Evolutionary conservation across 352 stramenopile species (phyloP).

Genomic region (Phytophthora nicotianae): DNA sequence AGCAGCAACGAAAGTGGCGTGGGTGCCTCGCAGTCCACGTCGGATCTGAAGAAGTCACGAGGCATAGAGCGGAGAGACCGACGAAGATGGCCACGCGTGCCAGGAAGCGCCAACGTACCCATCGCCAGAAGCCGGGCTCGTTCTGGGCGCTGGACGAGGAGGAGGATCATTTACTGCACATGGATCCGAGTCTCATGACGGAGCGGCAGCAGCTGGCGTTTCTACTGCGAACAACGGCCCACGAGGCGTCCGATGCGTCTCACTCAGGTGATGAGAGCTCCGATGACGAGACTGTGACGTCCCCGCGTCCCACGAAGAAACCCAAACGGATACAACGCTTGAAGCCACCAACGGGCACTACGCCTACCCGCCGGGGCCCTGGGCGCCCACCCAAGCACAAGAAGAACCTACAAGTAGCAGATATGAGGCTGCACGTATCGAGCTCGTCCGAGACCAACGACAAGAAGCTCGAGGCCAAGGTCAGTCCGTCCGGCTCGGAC

Average conservation of each 20-base stretch:
- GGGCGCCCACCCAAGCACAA: constrained; percentile 33
- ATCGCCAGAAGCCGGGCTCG: constrained; percentile 9
- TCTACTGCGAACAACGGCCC: constrained; percentile 68
- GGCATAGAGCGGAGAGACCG: constrained; percentile 4
- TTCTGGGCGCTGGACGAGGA: constrained; percentile 22
- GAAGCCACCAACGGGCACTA: constrained; percentile 2
- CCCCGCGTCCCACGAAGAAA: constrained; percentile 23
- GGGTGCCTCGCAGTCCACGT: constrained; percentile 10
- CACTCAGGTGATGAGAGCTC: constrained; percentile 37
- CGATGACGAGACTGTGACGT: constrained; percentile 25
- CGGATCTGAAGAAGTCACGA: constrained; percentile 14
- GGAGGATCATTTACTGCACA: constrained; percentile 26
- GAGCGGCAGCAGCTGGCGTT: constrained; percentile 83
- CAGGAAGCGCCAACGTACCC: constrained; percentile 26
- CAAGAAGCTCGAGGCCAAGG: constrained; percentile 17
- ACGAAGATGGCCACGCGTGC: constrained; percentile 23
- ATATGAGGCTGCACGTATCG: constrained; percentile 15
- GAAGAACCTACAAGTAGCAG: constrained; percentile 20
- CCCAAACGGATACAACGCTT: constrained; percentile 9
- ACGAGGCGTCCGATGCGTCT: constrained; percentile 44
- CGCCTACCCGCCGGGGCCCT: constrained; percentile 21
- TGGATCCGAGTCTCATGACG: constrained; percentile 79
- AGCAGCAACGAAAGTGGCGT: constrained; percentile 2
- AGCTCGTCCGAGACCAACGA: constrained; percentile 3
- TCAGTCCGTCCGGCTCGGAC: constrained; percentile 56